These are phyloP conservation scores for Curvularia hawaiiensis DNA, from an alignment of 2,329 filamentous ascomycete species.

Conservation along the genomic window DNA sequence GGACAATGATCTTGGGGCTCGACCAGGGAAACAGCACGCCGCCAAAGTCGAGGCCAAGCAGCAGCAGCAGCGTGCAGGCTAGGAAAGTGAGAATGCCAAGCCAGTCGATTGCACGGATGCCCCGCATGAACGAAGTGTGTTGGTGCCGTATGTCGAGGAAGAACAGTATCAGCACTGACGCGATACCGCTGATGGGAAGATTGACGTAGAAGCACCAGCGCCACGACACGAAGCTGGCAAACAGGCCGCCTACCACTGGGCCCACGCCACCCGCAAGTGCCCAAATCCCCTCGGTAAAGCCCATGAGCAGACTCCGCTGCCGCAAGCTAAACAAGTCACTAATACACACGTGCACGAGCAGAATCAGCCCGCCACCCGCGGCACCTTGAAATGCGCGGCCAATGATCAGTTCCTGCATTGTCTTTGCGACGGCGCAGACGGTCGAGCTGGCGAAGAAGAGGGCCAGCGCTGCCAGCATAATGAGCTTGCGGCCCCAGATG, in stretches of 20 bases:
- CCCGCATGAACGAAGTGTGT: slow-evolving; percentile 54
- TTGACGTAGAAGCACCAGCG: slow-evolving; percentile 64
- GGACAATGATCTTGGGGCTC: slow-evolving; percentile 60
- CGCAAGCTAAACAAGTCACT: slow-evolving; percentile 67
- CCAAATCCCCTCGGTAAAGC: slow-evolving; percentile 60
- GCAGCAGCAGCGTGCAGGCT: slow-evolving; percentile 57
- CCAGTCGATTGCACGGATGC: slow-evolving; percentile 61
- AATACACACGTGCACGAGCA: slow-evolving; percentile 67
- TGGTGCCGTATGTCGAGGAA: slow-evolving; percentile 63
- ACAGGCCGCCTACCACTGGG: slow-evolving; percentile 59
- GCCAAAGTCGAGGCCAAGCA: slow-evolving; percentile 61
- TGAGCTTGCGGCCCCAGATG: slow-evolving; percentile 63
- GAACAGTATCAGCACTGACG: slow-evolving; percentile 56
- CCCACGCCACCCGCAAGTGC: slow-evolving; percentile 59
- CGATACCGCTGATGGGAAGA: slow-evolving; percentile 55
- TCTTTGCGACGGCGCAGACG: slow-evolving; percentile 61
- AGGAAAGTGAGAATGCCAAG: slow-evolving; percentile 58
- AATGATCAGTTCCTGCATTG: slow-evolving; percentile 64
- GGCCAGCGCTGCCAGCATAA: slow-evolving; percentile 57
- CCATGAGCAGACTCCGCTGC: slow-evolving; percentile 56
- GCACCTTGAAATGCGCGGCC: slow-evolving; percentile 66
- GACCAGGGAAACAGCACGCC: slow-evolving; percentile 60
- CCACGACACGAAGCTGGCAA: slow-evolving; percentile 55
- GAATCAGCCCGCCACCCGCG: slow-evolving; percentile 67
- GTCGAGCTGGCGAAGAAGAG: slow-evolving; percentile 67